Conservation (phyloP, 2,329 filamentous ascomycete species). For the Neophaeococcomyces mojaviensis region DNA sequence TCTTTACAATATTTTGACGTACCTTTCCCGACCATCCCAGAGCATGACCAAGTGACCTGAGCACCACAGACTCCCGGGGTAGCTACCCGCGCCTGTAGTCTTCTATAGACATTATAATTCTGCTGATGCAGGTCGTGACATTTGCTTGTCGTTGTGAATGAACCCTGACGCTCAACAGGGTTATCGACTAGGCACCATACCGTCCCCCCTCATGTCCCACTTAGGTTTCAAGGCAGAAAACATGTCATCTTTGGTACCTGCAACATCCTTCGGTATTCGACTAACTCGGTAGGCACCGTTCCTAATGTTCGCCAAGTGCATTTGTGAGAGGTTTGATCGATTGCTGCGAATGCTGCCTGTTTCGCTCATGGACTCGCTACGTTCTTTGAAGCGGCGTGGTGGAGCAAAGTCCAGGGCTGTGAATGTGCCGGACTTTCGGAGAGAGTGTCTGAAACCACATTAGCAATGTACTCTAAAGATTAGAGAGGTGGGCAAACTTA, state of each 20-base stretch:
- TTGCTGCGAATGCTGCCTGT: conserved; percentile 56
- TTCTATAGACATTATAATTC: too few species aligned
- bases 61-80: too few species aligned
- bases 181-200: neutral
- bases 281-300: conserved; percentile 80
- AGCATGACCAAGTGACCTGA: too few species aligned
- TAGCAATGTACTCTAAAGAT: conserved; percentile 6
- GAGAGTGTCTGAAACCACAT: conserved; percentile 32
- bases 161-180: neutral
- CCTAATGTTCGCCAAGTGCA: conserved; percentile 64
- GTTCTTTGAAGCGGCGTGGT: conserved; percentile 39
- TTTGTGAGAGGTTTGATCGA: conserved; percentile 66
- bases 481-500: conserved; percentile 47
- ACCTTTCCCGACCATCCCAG: too few species aligned
- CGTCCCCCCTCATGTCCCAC: conserved; percentile 41
- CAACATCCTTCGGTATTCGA: conserved; percentile 70
- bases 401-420: conserved; percentile 44
- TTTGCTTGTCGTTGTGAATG: neutral
- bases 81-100: too few species aligned
- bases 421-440: conserved; percentile 43
- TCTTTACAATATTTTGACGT: too few species aligned
- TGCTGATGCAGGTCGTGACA: too few species aligned
- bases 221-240: conserved; percentile 49
- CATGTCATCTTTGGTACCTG: conserved; percentile 68
- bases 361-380: conserved; percentile 34